Conservation (phyloP, 345 rosid genomes). For the Gynandropsis gynandra region DNA sequence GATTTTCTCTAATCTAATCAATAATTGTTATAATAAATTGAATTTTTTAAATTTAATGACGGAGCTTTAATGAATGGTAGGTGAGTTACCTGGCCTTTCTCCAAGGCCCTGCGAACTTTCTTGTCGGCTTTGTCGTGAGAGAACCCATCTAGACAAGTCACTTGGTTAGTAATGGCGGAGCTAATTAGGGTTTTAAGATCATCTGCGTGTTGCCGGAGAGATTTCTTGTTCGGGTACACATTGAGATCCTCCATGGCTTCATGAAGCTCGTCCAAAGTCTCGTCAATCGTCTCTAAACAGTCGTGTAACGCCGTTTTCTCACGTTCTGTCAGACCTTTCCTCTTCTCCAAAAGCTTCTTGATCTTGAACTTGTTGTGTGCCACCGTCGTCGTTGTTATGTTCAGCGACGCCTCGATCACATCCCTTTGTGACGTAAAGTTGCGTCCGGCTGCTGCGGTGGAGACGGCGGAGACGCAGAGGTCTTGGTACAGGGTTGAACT, state of each 20-base stretch:
- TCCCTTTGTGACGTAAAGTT: conserved; percentile 41
- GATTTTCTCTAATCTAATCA: not conserved
- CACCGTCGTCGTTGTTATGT: conserved; percentile 42
- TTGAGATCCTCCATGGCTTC: conserved; percentile 49
- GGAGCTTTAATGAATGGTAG: too few species aligned
- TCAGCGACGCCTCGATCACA: conserved; percentile 45
- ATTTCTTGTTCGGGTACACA: conserved; percentile 53
- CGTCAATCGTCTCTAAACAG: conserved; percentile 78
- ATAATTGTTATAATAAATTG: not conserved
- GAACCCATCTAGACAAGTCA: conserved; percentile 87
- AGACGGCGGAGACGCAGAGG: conserved; percentile 59
- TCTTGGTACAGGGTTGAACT: conserved; percentile 58
- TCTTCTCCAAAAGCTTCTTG: conserved; percentile 26
- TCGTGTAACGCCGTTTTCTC: conserved; percentile 80
- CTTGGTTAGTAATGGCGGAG: conserved; percentile 87
- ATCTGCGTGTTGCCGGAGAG: conserved; percentile 58
- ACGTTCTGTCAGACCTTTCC: conserved; percentile 36
- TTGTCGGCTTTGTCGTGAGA: conserved; percentile 60
- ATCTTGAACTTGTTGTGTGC: conserved; percentile 42
- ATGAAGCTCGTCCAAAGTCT: conserved; percentile 70
- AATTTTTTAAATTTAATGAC: not conserved
- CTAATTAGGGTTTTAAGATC: conserved; percentile 78
- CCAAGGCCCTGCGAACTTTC: conserved; percentile 37
- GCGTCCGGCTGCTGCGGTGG: conserved; percentile 21
- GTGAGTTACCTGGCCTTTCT: conserved; percentile 33